phyloP scores from a whole-genome alignment of 768 basidiomycete species.

The Flagelloscypha sp. region DNA sequence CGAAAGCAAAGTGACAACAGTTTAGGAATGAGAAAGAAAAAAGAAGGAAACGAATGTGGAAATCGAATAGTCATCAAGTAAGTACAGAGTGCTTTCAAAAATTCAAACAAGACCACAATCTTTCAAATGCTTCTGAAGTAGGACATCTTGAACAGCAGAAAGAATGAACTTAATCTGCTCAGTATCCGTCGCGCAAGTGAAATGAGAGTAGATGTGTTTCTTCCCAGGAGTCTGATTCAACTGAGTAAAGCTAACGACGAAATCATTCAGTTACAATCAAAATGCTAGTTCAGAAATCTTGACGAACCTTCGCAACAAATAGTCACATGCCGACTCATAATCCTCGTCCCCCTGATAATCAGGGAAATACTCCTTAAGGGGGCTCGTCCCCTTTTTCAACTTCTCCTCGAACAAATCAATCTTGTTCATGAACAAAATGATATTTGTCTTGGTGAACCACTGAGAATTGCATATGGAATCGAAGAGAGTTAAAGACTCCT shows the following conservation, averaged over 20 bases:
- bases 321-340: slow-evolving; percentile 87
- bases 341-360: slow-evolving; percentile 44
- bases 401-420: slow-evolving; percentile 96
- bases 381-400: slow-evolving; percentile 42
- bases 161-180: slow-evolving; percentile 80
- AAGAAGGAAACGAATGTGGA: too few species aligned
- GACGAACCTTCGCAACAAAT: slow-evolving; percentile 67
- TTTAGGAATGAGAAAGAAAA: too few species aligned
- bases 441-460: slow-evolving; percentile 94
- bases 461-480: slow-evolving; percentile 97
- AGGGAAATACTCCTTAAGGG: not conserved
- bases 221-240: slow-evolving; percentile 85
- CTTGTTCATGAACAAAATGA: slow-evolving; percentile 95
- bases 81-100: too few species aligned
- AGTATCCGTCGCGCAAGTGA: slow-evolving; percentile 91
- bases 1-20: too few species aligned
- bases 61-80: too few species aligned
- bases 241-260: too few species aligned
- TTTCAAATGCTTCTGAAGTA: slow-evolving; percentile 48
- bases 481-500: slow-evolving; percentile 91
- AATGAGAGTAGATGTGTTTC: slow-evolving; percentile 87
- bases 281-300: too few species aligned
- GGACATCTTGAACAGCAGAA: slow-evolving; percentile 53
- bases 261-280: too few species aligned
- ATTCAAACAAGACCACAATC: slow-evolving; percentile 51